Base-by-base conservation (phyloP, 345 rosid genomes). In the Ceriops zippeliana region DNA sequence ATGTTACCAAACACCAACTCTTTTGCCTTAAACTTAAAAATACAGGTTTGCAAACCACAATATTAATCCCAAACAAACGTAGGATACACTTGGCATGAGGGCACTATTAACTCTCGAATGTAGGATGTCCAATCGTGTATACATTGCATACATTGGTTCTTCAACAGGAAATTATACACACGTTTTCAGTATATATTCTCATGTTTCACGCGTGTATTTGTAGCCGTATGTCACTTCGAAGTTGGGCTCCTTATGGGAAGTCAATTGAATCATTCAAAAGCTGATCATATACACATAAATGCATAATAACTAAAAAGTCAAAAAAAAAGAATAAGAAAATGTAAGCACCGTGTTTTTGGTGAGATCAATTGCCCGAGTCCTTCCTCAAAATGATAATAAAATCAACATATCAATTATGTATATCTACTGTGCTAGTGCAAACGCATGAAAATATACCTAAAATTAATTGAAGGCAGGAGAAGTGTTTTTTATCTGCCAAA, bases 291-390 rank as follows among this genome's bases (percentile, higher is more conserved):
- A 2, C 59, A 56, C 2, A 20, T 13, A 7, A 5, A 8, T 28
- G 53, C 5, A 22, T 1, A 27, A 37, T 27, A 42, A 30, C 15
- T 30, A 32, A 5, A 42, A 42, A 42, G 19, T 17, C 17, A 42
- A 13, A 13, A 42, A 13, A n/a, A 3, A 13, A 2, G 24, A 19
- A 21, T 1, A 37, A 60, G 0, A 7, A 0, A 10, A 0, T 28
- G 52, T 20, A 51, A 42, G 63, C 58, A 58, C 73, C 80, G 69
- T 62, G 72, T 67, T 66, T 70, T 69, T 27, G 72, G 80, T 70
- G 72, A 71, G 63, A 65, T 64, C 21, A 66, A 64, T 8, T 5
- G 31, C 58, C 65, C 28, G 52, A 21, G 24, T 34, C 51, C 27
- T 20, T 47, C 34, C 26, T 8, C 34, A 52, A 57, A 20, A 57